Conservation (phyloP, 768 basidiomycete genomes). For the Coprinopsis cinerea region DNA sequence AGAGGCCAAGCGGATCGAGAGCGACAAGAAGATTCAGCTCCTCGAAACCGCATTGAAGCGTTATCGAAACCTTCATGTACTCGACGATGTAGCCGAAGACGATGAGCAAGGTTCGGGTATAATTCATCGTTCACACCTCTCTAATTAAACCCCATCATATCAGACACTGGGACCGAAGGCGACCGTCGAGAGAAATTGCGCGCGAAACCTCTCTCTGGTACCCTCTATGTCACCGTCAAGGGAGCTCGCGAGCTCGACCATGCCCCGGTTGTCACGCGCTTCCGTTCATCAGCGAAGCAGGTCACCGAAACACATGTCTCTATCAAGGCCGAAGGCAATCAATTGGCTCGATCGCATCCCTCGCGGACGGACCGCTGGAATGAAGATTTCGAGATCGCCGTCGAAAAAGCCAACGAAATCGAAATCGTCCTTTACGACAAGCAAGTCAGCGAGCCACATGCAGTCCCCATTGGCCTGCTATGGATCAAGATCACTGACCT, state of each 20-base stretch:
- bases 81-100: slow-evolving; percentile 86
- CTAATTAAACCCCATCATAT: slow-evolving; percentile 16
- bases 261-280: slow-evolving; percentile 64
- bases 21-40: slow-evolving; percentile 94
- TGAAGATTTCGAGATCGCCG: slow-evolving; percentile 92
- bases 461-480: slow-evolving; percentile 86
- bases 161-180: slow-evolving; percentile 54
- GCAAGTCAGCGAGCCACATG: slow-evolving; percentile 71
- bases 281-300: slow-evolving; percentile 76
- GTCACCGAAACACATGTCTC: slow-evolving; percentile 84
- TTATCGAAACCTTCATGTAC: slow-evolving; percentile 92
- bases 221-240: slow-evolving; percentile 81
- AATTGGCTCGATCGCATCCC: slow-evolving; percentile 86
- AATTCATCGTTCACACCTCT: background rate
- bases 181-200: slow-evolving; percentile 92
- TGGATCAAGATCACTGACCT: slow-evolving; percentile 95
- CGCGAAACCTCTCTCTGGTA: slow-evolving; percentile 91
- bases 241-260: slow-evolving; percentile 94
- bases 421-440: slow-evolving; percentile 96
- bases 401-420: slow-evolving; percentile 98
- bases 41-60: slow-evolving; percentile 87
- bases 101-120: slow-evolving; percentile 58
- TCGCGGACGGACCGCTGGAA: slow-evolving; percentile 96
- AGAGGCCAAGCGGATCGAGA: slow-evolving; percentile 89
- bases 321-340: slow-evolving; percentile 94